phyloP scores from a whole-genome alignment of 2,329 filamentous ascomycete genomes.

The Pseudocercospora fuligena region DNA sequence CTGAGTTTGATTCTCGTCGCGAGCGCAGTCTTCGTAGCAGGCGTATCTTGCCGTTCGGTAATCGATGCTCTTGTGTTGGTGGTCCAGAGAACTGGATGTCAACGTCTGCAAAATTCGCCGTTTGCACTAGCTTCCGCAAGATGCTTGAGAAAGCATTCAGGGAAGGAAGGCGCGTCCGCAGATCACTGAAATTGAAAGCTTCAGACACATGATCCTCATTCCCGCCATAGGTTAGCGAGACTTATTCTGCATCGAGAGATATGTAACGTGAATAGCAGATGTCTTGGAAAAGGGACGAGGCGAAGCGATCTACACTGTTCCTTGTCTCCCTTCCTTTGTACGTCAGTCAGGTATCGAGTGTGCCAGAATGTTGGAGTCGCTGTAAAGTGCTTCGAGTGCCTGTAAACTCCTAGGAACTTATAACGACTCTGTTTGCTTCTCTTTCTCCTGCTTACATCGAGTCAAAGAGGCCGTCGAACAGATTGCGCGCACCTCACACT shows the following conservation, averaged over 20 bases:
- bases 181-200: background rate
- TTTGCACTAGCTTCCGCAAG: background rate
- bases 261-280: background rate
- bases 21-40: background rate
- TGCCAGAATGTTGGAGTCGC: background rate
- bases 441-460: background rate
- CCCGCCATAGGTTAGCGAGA: background rate
- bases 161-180: background rate
- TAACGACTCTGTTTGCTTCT: background rate
- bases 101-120: background rate
- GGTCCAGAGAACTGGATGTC: background rate
- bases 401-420: background rate
- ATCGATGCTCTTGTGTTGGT: background rate
- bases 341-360: background rate
- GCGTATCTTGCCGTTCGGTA: background rate
- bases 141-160: background rate
- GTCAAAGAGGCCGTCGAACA: background rate
- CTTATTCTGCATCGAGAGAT: background rate
- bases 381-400: background rate
- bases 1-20: background rate
- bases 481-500: background rate
- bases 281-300: background rate
- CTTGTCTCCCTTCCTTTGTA: background rate
- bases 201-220: too few species aligned
- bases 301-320: background rate